Base-by-base conservation (phyloP, 2,329 filamentous ascomycete species). In the Fusarium sp. region DNA sequence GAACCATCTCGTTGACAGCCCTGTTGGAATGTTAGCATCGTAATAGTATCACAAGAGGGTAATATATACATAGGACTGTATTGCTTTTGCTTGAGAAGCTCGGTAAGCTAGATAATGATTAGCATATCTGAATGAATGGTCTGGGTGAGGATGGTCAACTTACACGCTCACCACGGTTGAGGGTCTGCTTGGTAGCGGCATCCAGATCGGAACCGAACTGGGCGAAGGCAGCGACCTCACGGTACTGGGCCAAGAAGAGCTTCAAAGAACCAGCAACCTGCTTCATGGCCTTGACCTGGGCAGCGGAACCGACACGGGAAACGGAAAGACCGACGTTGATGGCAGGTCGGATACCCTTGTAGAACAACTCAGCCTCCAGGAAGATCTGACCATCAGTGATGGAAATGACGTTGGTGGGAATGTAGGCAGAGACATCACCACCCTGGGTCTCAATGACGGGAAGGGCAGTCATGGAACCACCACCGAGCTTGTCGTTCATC, bases 271-370 rank as follows among this genome's bases (percentile, higher is more conserved):
- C 96, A 79, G 96, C 96, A 77, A 99, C 96, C 89, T 99, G 96
- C 91, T 99, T 99, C 96, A 99, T 99, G 86, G 96, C 94, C 93
- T 98, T 99, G 83, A 98, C 90, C 90, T 99, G 96, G 81, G 96
- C 96, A 82, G 96, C 93, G 80, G 96, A 99, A 82, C 96, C 96
- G 91, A 99, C 96, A 93, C 96, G 96, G 76, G 96, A 99, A 77
- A 99, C 96, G 78, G 96, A 99, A 77, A 99, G 93, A 96, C 96
- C 96, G 92, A 99, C 96, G 90, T 99, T 99, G 84, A 99, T 99
- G 86, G 96, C 96, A 78, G 96, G 96, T 80, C 96, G 95, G 84
- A 99, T 86, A 96, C 96, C 96, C 93, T 99, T 99, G 93, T 97
- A 98, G 92, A 98, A 99, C 73, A 98, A 89, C 85, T 99, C 96